phyloP scores from a whole-genome alignment of 768 basidiomycete genomes.

The Serpula lacrymans region DNA sequence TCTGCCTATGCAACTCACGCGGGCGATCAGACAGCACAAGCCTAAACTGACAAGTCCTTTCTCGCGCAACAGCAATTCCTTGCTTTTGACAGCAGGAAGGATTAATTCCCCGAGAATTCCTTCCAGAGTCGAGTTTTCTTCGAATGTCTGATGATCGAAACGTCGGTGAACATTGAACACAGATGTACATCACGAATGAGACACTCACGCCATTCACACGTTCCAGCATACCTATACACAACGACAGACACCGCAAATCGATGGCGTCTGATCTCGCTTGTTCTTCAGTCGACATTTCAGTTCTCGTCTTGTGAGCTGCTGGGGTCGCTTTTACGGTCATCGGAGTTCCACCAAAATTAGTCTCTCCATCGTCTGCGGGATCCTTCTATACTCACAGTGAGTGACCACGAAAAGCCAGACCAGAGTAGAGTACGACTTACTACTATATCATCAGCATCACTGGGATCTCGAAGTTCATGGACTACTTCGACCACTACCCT shows the following conservation, averaged over 20 bases:
- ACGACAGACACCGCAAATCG: conserved; percentile 69
- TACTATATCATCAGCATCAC: conserved; percentile 38
- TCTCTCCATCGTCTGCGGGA: conserved; percentile 28
- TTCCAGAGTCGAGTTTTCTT: conserved; percentile 68
- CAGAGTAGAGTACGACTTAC: conserved; percentile 9
- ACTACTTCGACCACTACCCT: conserved; percentile 87
- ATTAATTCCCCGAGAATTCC: conserved; percentile 78
- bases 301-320: conserved; percentile 18
- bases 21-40: conserved; percentile 74
- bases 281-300: conserved; percentile 57
- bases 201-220: conserved; percentile 77
- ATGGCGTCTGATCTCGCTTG: conserved; percentile 54
- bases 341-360: conserved; percentile 29
- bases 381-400: conserved; percentile 16
- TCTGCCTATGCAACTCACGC: conserved; percentile 11
- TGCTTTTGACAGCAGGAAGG: conserved; percentile 85
- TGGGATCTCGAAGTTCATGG: conserved; percentile 67
- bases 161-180: not conserved
- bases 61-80: conserved; percentile 67
- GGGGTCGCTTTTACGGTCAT: conserved; percentile 16
- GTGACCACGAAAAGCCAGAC: not conserved
- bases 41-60: conserved; percentile 69
- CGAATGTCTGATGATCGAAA: conserved; percentile 39
- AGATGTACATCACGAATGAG: no score
- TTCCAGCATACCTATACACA: conserved; percentile 84